Percentiles rank a stretch among this genome's conserved stretches.
These are phyloP conservation scores for Fagus crenata DNA, from an alignment of 306 rosid species.

Conservation along the genomic window DNA sequence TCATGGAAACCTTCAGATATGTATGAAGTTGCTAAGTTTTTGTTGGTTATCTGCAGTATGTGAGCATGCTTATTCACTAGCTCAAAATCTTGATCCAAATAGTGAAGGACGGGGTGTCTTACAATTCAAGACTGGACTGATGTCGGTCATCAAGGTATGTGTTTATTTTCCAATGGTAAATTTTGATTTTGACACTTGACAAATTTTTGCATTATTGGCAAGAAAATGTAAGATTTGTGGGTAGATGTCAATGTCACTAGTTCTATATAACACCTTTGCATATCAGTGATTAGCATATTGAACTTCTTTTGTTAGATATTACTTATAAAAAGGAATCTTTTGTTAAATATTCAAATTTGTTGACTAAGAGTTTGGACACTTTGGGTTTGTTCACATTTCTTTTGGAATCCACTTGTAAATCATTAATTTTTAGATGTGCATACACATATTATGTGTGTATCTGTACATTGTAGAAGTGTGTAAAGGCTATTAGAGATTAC, in stretches of 20 bases:
- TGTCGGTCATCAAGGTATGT: constrained; percentile 93
- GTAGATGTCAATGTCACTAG: constrained; percentile 14
- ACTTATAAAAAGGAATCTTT: background rate
- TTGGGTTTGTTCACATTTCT: background rate
- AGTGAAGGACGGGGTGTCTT: constrained; percentile 98
- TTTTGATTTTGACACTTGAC: constrained; percentile 1
- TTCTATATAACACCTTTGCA: background rate
- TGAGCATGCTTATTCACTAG: constrained; percentile 89
- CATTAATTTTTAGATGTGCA: background rate
- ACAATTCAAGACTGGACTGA: constrained; percentile 95
- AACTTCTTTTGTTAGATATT: background rate
- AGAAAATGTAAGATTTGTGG: background rate
- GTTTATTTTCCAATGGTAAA: constrained; percentile 4
- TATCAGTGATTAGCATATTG: constrained; percentile 5
- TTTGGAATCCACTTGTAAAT: background rate
- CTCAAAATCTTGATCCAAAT: constrained; percentile 89
- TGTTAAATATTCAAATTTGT: no score
- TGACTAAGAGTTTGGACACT: no score
- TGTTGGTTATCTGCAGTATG: constrained; percentile 64
- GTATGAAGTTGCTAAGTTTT: constrained; percentile 10
- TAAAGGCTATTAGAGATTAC: background rate
- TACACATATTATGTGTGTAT: background rate
- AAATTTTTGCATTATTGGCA: constrained; percentile 2
- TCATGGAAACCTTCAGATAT: background rate
- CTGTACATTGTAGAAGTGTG: background rate